Conservation (phyloP, 129 eudicot species). For the Chrysanthemum lavandulifolium region DNA sequence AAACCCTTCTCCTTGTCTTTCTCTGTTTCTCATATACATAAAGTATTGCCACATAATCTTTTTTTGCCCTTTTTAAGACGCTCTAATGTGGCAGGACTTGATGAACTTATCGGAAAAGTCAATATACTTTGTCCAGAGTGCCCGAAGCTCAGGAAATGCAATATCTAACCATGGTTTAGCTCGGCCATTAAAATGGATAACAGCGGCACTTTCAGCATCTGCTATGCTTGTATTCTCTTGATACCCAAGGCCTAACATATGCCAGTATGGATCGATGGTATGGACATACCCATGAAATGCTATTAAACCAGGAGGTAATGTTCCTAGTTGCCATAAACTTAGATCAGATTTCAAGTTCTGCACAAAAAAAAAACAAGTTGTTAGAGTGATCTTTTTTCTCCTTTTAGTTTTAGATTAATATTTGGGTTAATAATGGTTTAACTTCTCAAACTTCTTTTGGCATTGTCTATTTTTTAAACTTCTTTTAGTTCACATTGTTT, state of each 20-base stretch:
- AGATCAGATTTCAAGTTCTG: constrained; percentile 94
- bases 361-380: constrained; percentile 18
- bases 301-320: constrained; percentile 92
- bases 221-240: constrained; percentile 83
- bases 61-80: constrained; percentile 33
- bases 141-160: constrained; percentile 75
- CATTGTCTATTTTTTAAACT: too few species aligned
- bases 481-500: too few species aligned
- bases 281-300: constrained; percentile 91
- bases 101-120: constrained; percentile 75
- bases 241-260: constrained; percentile 95
- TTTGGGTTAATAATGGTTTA: too few species aligned
- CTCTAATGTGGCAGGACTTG: constrained; percentile 73
- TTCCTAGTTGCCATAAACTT: constrained; percentile 97
- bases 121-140: constrained; percentile 73
- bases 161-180: constrained; percentile 99
- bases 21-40: constrained; percentile 33
- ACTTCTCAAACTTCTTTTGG: too few species aligned
- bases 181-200: constrained; percentile 86
- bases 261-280: constrained; percentile 80
- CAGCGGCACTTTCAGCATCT: constrained; percentile 83
- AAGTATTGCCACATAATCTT: constrained; percentile 20
- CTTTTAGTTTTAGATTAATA: background rate
- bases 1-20: constrained; percentile 30
- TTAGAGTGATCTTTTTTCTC: background rate